Evolutionary conservation across 306 rosid genomes (phyloP).

Genomic region (Cercis canadensis): DNA sequence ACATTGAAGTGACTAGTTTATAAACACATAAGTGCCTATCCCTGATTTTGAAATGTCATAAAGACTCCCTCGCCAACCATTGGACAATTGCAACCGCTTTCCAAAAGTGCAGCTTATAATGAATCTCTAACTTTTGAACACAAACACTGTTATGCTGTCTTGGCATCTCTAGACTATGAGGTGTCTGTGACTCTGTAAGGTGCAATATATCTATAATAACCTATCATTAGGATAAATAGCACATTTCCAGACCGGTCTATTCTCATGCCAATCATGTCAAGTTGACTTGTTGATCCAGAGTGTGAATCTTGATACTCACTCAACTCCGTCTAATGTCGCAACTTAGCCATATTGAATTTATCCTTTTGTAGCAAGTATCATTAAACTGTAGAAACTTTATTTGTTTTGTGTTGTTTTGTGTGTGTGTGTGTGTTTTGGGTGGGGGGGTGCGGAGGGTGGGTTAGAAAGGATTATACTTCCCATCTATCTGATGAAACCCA

Average conservation of each 20-base stretch:
- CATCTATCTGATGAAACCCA: constrained; percentile 17
- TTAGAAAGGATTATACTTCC: constrained; percentile 22
- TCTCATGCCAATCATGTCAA: too few relatives aligned
- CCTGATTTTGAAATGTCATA: constrained; percentile 1
- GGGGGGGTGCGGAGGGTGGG: too few relatives aligned
- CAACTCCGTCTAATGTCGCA: constrained; percentile 22
- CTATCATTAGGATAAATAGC: too few relatives aligned
- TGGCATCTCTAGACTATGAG: too few relatives aligned
- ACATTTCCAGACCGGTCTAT: too few relatives aligned
- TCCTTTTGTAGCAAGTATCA: constrained; percentile 16
- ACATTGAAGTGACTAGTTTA: constrained; percentile 17
- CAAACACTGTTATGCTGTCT: background rate
- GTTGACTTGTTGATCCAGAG: background rate
- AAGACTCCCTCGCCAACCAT: background rate
- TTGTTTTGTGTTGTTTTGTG: too few relatives aligned
- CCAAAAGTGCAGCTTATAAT: constrained; percentile 8
- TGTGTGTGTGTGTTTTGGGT: too few relatives aligned
- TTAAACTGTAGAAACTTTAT: background rate
- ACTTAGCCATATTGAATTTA: constrained; percentile 2
- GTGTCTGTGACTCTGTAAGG: too few relatives aligned
- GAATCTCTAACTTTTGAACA: constrained; percentile 10
- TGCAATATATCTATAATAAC: too few relatives aligned
- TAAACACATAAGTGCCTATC: constrained; percentile 8
- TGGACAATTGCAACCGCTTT: constrained; percentile 21
- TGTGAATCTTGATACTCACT: background rate